phyloP scores from a whole-genome alignment of 768 basidiomycete species.

The Udeniomyces megalosporus region DNA sequence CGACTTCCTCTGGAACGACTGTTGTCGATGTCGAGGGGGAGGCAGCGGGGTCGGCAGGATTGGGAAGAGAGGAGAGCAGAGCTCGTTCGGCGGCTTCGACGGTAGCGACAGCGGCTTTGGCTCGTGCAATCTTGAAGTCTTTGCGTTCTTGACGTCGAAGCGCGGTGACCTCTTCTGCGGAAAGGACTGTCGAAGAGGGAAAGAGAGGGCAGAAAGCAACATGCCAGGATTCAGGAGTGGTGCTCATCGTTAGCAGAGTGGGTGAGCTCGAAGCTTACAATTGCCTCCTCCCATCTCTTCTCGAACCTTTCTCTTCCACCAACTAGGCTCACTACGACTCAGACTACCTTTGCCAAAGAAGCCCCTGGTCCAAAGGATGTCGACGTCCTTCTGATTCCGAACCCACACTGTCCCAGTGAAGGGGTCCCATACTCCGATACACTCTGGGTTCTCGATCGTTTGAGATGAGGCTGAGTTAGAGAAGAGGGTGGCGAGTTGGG shows the following conservation, averaged over 20 bases:
- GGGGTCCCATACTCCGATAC: constrained; percentile 59
- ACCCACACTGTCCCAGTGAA: constrained; percentile 82
- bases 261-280: constrained; percentile 32
- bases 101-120: constrained; percentile 44
- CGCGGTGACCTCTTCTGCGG: constrained; percentile 81
- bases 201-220: background rate
- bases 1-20: background rate
- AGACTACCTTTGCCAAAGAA: constrained; percentile 97
- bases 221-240: too few relatives aligned
- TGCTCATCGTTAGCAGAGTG: constrained; percentile 43
- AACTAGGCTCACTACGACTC: constrained; percentile 86
- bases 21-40: constrained; percentile 9
- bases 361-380: constrained; percentile 66
- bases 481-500: background rate
- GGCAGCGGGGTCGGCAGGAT: background rate
- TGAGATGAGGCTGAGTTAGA: background rate
- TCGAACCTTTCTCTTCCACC: constrained; percentile 68
- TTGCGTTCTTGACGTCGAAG: constrained; percentile 71
- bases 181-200: constrained; percentile 38
- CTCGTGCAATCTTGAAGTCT: constrained; percentile 85
- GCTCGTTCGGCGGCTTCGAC: constrained; percentile 40
- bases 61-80: constrained; percentile 22
- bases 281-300: constrained; percentile 12
- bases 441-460: constrained; percentile 41
- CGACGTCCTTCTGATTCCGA: constrained; percentile 43